Evolutionary conservation across 2,329 filamentous ascomycete species (phyloP), one percentile per base, ranked within the genome.

Genomic region (Scortechinia acanthostroma): DNA sequence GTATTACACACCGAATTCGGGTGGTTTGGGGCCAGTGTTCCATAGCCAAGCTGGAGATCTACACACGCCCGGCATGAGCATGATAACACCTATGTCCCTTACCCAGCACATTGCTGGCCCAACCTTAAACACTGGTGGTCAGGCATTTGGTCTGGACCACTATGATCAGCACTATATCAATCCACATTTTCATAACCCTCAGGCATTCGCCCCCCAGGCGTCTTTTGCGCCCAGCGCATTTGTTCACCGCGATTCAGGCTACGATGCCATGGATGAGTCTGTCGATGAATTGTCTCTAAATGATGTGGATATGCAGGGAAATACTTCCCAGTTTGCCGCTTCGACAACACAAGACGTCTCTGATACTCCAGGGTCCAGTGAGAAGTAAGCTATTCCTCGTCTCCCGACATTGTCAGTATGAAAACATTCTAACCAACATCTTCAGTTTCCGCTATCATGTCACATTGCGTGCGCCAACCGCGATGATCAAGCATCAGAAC

Each of bases 381-480:
- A 30, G n/a, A 30, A 30, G 25, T 30, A 30, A 30, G 25, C n/a
- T 30, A 30, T n/a, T 30, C 25, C 10, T n/a, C 25, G n/a, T 30
- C n/a, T 30, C 25, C 10, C 25, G n/a, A 30, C n/a, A 30, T 30
- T 30, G 25, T 30, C 25, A 30, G 25, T 30, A 30, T 30, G 10
- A 10, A 10, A 30, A 30, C 25, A 30, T n/a, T 10, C n/a, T n/a
- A 10, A 10, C 25, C 10, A 30, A 13, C 17, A 30, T 30, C 10
- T n/a, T 10, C n/a, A 40, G 35, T 10, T 96, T 96, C 58, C 88
- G 93, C 33, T 97, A 88, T 58, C 86, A 93, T 59, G 85, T 88
- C 43, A 93, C 88, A 1, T 67, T 98, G 42, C 94, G 95, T 60
- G 91, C 93, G 1, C 90, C 91, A 2, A 98, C 93, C 0, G 93